Conservation (phyloP, 2,329 filamentous ascomycete species). For the Aureobasidium namibiae region DNA sequence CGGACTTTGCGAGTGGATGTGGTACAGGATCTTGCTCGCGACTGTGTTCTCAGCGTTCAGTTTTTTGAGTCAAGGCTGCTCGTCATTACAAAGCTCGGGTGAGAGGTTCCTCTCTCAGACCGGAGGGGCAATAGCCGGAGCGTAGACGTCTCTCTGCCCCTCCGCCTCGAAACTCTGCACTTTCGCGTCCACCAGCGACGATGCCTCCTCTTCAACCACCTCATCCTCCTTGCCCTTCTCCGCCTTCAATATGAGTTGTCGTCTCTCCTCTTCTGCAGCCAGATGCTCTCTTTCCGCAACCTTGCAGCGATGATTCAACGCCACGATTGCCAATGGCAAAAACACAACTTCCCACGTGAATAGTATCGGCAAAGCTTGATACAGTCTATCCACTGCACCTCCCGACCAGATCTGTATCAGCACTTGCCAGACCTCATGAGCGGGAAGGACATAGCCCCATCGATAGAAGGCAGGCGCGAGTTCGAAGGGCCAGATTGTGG, state of each 20-base stretch:
- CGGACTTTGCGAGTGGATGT: not conserved
- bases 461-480: conserved; percentile 35
- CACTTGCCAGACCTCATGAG: conserved; percentile 33
- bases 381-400: conserved; percentile 34
- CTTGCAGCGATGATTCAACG: conserved; percentile 19
- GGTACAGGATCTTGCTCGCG: not conserved
- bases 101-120: no score
- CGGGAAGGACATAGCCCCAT: conserved; percentile 34
- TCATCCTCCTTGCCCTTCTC: not conserved
- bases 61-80: no score
- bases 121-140: not conserved
- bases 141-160: not conserved
- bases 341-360: conserved; percentile 32
- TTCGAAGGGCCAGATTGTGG: conserved; percentile 36
- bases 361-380: conserved; percentile 35
- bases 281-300: conserved; percentile 3
- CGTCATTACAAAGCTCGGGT: no score
- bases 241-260: not conserved
- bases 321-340: conserved; percentile 17
- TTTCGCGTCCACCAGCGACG: not conserved
- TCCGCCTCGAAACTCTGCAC: not conserved
- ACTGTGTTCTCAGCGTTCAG: not conserved
- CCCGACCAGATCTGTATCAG: conserved; percentile 37
- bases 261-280: conserved; percentile 8
- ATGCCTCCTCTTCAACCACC: not conserved